phyloP scores from a whole-genome alignment of 805 yeast species.

The Myxozyma neotropica region DNA sequence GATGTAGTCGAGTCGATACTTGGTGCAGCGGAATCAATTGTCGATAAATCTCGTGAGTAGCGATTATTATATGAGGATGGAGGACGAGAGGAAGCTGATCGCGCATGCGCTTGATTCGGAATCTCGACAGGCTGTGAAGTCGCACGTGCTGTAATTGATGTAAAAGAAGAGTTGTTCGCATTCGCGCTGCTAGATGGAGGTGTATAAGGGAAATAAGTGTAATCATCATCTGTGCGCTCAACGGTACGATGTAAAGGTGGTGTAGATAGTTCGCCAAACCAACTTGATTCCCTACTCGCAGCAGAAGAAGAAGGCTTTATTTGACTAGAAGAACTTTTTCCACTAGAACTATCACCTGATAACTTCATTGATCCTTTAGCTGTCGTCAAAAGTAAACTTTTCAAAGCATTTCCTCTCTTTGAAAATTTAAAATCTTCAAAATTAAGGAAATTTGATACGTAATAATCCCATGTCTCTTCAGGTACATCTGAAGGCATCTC shows the following conservation, averaged over 20 bases:
- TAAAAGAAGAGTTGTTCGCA: no score
- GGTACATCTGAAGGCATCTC: conserved; percentile 33
- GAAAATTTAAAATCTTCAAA: conserved; percentile 15
- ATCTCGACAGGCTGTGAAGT: conserved; percentile 3
- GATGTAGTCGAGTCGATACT: background rate
- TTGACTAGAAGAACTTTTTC: background rate
- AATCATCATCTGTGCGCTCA: conserved; percentile 9
- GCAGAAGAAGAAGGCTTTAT: background rate
- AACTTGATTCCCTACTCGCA: conserved; percentile 3
- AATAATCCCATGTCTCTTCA: conserved; percentile 29
- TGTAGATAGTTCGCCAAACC: conserved; percentile 4
- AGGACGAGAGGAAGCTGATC: background rate
- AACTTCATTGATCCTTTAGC: conserved; percentile 1
- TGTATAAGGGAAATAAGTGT: conserved; percentile 3
- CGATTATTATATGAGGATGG: background rate
- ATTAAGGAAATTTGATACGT: conserved; percentile 22
- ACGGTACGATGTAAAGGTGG: conserved; percentile 1
- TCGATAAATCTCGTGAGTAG: conserved; percentile 1
- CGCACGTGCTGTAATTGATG: background rate
- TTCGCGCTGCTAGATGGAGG: background rate
- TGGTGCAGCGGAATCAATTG: background rate
- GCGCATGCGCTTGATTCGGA: background rate
- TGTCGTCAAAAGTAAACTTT: conserved; percentile 13
- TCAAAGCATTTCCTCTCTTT: conserved; percentile 18
- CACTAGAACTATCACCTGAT: conserved; percentile 10